A percentile compares a stretch with the other conserved stretches of the same genome.
Conservation (phyloP, 345 rosid genomes). For the Citrus sp. region DNA sequence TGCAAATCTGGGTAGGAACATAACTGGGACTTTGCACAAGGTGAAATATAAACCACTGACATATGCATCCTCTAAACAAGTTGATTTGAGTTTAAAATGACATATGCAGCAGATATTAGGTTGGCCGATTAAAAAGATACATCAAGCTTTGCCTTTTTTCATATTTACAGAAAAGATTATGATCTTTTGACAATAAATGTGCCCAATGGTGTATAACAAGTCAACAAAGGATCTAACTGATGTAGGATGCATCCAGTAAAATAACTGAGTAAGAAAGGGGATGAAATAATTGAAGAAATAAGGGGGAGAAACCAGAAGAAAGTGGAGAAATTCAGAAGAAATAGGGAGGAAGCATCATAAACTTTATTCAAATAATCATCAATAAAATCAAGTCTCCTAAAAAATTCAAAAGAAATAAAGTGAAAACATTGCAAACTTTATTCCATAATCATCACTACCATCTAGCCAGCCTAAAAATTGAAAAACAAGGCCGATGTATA, state of each 20-base stretch:
- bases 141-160: not conserved
- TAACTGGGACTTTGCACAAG: not conserved
- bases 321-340: not conserved
- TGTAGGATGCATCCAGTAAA: not conserved
- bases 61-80: not conserved
- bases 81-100: not conserved
- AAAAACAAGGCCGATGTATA: not conserved
- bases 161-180: not conserved
- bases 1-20: not conserved
- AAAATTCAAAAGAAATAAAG: not conserved
- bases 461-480: not conserved
- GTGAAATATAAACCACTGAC: not conserved
- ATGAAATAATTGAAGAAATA: not conserved
- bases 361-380: not conserved
- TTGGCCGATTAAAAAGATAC: not conserved
- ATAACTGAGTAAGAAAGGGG: not conserved
- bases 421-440: not conserved
- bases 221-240: not conserved
- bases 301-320: not conserved
- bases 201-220: not conserved
- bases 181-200: not conserved
- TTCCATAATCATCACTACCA: not conserved
- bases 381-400: not conserved
- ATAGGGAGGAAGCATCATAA: not conserved
- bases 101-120: not conserved